Evolutionary conservation across 352 stramenopile genomes (phyloP).

Genomic region (Phytophthora aleatoria): DNA sequence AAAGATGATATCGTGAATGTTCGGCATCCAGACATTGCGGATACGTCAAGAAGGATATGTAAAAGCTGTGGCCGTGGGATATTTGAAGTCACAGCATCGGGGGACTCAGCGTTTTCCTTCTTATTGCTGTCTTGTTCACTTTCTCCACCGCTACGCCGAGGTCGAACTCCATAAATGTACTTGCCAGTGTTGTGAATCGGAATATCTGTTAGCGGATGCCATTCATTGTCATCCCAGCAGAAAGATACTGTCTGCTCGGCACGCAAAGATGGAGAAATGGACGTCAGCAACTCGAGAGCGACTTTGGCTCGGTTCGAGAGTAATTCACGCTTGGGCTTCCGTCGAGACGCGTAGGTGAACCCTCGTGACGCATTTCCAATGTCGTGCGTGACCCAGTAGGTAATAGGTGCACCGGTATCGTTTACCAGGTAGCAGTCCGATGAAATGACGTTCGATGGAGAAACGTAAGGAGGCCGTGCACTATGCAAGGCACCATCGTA

Average conservation of each 20-base stretch:
- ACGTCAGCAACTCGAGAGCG: slow-evolving; percentile 70
- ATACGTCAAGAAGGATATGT: slow-evolving; percentile 80
- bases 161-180: slow-evolving; percentile 74
- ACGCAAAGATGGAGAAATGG: slow-evolving; percentile 67
- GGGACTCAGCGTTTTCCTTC: not conserved
- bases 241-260: slow-evolving; percentile 82
- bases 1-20: slow-evolving; percentile 84
- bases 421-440: slow-evolving; percentile 85
- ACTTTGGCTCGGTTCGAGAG: slow-evolving; percentile 60
- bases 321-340: slow-evolving; percentile 48
- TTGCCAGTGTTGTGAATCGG: slow-evolving; percentile 78
- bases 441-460: slow-evolving; percentile 71
- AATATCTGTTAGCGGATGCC: slow-evolving; percentile 78
- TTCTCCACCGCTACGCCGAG: slow-evolving; percentile 13
- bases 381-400: slow-evolving; percentile 68
- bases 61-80: slow-evolving; percentile 32
- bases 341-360: slow-evolving; percentile 62
- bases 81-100: slow-evolving; percentile 7
- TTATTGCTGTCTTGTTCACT: slow-evolving; percentile 12
- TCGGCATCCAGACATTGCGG: slow-evolving; percentile 63
- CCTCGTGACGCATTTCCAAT: slow-evolving; percentile 48
- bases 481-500: slow-evolving; percentile 46
- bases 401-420: slow-evolving; percentile 61
- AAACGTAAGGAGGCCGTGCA: slow-evolving; percentile 31
- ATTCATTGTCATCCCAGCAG: slow-evolving; percentile 68